Evolutionary conservation across 2,329 filamentous ascomycete genomes (phyloP).

Genomic region (Daldinia sp.): DNA sequence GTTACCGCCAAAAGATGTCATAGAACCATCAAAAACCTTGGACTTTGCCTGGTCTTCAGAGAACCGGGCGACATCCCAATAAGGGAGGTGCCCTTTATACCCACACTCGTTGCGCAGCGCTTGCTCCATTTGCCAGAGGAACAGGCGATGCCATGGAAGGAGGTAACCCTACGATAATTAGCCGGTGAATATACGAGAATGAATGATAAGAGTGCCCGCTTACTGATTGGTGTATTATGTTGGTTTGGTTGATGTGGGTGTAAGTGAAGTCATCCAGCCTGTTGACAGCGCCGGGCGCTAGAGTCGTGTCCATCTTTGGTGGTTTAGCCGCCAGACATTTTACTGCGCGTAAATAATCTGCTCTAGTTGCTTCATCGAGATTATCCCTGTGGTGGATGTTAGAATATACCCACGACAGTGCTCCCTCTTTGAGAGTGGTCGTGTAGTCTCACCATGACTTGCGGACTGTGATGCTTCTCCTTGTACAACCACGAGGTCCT

Average conservation of each 20-base stretch:
- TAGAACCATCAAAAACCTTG: slow-evolving; percentile 37
- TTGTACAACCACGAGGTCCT: slow-evolving; percentile 29
- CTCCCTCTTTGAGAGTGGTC: not conserved
- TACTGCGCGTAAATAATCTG: slow-evolving; percentile 42
- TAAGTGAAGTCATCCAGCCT: slow-evolving; percentile 44
- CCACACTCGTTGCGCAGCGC: slow-evolving; percentile 44
- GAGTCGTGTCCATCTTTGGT: slow-evolving; percentile 27
- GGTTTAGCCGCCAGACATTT: slow-evolving; percentile 40
- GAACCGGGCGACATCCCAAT: slow-evolving; percentile 42
- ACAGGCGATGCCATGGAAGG: slow-evolving; percentile 43
- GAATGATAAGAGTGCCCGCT: not conserved
- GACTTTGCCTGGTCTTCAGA: slow-evolving; percentile 37
- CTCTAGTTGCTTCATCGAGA: slow-evolving; percentile 30
- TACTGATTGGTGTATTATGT: slow-evolving; percentile 44
- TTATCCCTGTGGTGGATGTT: slow-evolving; percentile 35
- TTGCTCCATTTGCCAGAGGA: slow-evolving; percentile 43
- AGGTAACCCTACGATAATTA: slow-evolving; percentile 38
- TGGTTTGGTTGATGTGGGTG: slow-evolving; percentile 45
- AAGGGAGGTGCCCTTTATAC: slow-evolving; percentile 41
- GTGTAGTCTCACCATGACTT: slow-evolving; percentile 41
- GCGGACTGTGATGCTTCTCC: slow-evolving; percentile 28
- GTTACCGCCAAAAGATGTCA: slow-evolving; percentile 42
- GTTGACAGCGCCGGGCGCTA: slow-evolving; percentile 37
- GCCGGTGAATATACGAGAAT: not conserved
- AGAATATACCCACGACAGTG: not conserved